Base-by-base conservation (phyloP, 164 flowering plant genomes). In the Brasenia schreberi region DNA sequence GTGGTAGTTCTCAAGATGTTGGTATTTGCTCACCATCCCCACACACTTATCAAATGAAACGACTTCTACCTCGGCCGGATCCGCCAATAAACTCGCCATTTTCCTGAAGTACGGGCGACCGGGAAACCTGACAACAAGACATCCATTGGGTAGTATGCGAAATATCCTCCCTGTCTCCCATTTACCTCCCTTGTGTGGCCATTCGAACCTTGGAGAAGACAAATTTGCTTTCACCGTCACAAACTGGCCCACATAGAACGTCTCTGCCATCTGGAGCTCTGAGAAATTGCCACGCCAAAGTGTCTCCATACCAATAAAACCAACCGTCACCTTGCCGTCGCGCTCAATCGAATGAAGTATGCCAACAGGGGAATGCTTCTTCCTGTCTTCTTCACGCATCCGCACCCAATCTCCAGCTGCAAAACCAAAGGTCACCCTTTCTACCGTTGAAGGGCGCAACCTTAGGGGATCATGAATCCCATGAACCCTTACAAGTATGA, bases 391-490 rank as follows among this genome's bases (percentile, higher is more conserved):
- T 42, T 77, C 77, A 80, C 87, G 84, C 65, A 84, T 67, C 17
- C 89, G 82, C 19, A 93, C 87, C 97, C 98, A 93, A 67, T 89
- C 98, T 18, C 97, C 97, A 33, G 88, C 85, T 5, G 95, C 89
- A 70, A 90, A 76, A 19, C 97, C 96, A 74, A 68, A 76, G 6
- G 87, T 86, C 61, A 89, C 89, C 44, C 98, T 85, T 72, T 93
- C 98, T 9, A 93, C 64, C 19, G 83, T 78, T 12, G 83, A 86
- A 17, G 66, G 67, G 53, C 78, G 84, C 49, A 89, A 82, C 73
- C 97, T 79, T 63, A 86, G 59, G 5, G 98, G 98, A 76, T 89
- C 91, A 75, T 87, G 97, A 67, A 88, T 73, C 7, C 97, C 92
- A 64, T 77, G 98, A 42, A 90, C 86, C 74, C 89, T 82, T 19